Base-by-base conservation (phyloP, 2,329 filamentous ascomycete species). In the Biscogniauxia marginata region DNA sequence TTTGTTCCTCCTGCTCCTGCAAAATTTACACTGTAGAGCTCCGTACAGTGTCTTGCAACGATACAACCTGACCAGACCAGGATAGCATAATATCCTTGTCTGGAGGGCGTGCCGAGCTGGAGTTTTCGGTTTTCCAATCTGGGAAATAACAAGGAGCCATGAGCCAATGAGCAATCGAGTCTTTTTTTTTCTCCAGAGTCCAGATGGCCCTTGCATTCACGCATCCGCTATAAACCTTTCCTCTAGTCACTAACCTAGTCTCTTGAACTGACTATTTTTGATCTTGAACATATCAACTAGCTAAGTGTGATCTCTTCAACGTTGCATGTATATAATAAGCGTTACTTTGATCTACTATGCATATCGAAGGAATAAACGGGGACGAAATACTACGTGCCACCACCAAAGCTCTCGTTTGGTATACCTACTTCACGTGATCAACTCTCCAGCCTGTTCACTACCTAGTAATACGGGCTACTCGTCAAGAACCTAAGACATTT, bases 121-220 rank as follows among this genome's bases (percentile, higher is more conserved):
- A 53, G 13, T 58, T 50, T 54, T 30, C 52, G 54, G 57, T 55
- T 30, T 61, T 60, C 59, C 59, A 52, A 48, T 53, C 52, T 57
- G 0, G 57, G 59, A 49, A 55, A 46, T 23, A 16, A 46, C 45
- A 50, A 24, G 50, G 52, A 5, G 46, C 7, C 13, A 5, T 44
- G 46, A 50, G 24, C 58, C 56, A 58, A 58, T 54, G 30, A 46
- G 18, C n/a, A n/a, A n/a, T n/a, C n/a, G n/a, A 7, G 39, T 45
- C 1, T 8, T 13, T 22, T 46, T 5, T 13, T 8, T 16, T 13
- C 25, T 43, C 24, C 16, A 46, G 30, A 24, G 46, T 45, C 46
- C 56, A 25, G 34, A 5, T 58, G 56, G 58, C 43, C 30, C 30
- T 39, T 39, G 30, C 30, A 16, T 39, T 39, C 3, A 39, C n/a